phyloP scores from a whole-genome alignment of 768 basidiomycete species.

The Suillus hirtellus region DNA sequence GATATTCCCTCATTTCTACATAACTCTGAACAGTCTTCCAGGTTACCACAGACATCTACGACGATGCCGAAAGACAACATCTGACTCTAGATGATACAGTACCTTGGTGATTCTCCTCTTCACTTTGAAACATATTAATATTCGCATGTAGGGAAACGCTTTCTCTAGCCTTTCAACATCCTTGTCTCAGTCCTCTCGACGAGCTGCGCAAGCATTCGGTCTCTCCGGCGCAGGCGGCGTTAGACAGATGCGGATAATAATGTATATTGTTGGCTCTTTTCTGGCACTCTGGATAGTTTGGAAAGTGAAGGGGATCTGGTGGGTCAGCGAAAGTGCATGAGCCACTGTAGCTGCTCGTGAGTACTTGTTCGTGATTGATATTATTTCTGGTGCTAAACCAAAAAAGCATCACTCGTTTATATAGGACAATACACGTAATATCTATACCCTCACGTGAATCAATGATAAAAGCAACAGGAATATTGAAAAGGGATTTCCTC shows the following conservation, averaged over 20 bases:
- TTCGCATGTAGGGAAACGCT: conserved; percentile 50
- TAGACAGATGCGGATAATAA: conserved; percentile 68
- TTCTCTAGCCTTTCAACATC: conserved; percentile 66
- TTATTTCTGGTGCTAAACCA: neutral
- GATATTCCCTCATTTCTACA: neutral
- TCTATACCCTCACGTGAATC: neutral
- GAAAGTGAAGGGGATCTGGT: conserved; percentile 54
- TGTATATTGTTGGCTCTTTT: conserved; percentile 56
- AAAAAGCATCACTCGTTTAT: neutral
- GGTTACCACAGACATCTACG: conserved; percentile 88
- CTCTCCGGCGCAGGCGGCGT: conserved; percentile 58
- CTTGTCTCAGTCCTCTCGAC: conserved; percentile 65
- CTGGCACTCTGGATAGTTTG: conserved; percentile 57
- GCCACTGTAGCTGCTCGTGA: neutral
- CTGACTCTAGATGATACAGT: conserved; percentile 76
- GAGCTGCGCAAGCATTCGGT: conserved; percentile 75
- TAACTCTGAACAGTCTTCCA: conserved; percentile 27
- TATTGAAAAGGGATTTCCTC: neutral
- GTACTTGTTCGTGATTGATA: neutral
- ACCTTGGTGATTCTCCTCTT: conserved; percentile 25
- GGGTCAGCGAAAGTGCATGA: conserved; percentile 9
- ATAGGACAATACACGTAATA: neutral
- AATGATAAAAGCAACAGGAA: neutral
- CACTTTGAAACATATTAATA: neutral
- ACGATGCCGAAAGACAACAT: conserved; percentile 84